Evolutionary conservation across 768 basidiomycete species (phyloP), one percentile per base, ranked within the genome.

Genomic region (Lepiota brunneoincarnata): DNA sequence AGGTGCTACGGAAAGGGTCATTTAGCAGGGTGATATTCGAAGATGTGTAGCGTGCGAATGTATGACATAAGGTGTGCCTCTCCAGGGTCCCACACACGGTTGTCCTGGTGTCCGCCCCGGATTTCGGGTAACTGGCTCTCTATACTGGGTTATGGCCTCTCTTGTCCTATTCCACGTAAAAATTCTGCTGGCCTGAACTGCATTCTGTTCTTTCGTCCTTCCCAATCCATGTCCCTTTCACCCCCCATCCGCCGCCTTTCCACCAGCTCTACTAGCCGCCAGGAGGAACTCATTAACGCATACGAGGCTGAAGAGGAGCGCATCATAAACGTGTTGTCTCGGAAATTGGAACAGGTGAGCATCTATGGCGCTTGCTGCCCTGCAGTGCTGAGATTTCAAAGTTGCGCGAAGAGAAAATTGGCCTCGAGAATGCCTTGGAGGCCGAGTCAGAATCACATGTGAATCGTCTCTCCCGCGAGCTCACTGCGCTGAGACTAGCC

Each of bases 251-350:
- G 83, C 54, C 75, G 85, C n/a, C 63, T 72, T 52, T 83, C 84
- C 10, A 71, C 74, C 2, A 73, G 78, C 31, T 82, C 77, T 63
- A 72, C 82, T 36, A 77, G 74, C 56, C 58, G 56, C 9, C 81
- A 86, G 61, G 90, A 92, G 64, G 86, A 82, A 49, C 75, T 93
- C 64, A 92, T 92, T 64, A 91, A 93, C 68, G 87, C 87, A 18
- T 93, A 91, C 67, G 91, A 93, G 62, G 91, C 91, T 10, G 91
- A 93, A 69, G 90, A 93, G 69, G 91, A 93, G 66, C 83, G 90
- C 41, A 91, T 93, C 51, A 87, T 91, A 59, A 92, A 91, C 56
- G 75, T 88, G 6, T 72, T 93, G 51, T 91, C 87, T 23, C 77
- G 90, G 60, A 93, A 93, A 67, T 75, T 93, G 48, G 89, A 93